Conservation (phyloP, 2,329 filamentous ascomycete species). For the Stagonosporopsis chrysanthemi region DNA sequence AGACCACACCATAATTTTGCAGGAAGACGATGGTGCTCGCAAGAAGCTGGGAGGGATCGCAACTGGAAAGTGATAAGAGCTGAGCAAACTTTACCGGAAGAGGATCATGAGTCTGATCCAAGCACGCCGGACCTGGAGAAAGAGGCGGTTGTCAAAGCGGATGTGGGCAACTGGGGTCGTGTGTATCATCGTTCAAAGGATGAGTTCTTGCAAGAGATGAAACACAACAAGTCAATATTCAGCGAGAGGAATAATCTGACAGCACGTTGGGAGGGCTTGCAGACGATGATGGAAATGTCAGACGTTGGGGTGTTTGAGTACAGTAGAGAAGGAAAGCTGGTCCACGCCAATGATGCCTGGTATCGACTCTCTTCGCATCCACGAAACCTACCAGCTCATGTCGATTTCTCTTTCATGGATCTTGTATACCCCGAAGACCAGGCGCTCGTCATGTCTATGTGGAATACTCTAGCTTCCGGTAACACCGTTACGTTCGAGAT, state of each 20-base stretch:
- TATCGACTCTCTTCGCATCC: constrained; percentile 39
- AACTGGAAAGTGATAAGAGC: constrained; percentile 31
- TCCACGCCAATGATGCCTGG: constrained; percentile 44
- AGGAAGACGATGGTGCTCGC: constrained; percentile 27
- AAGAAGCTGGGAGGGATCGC: constrained; percentile 22
- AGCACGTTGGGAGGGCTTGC: constrained; percentile 37
- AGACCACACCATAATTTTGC: constrained; percentile 26
- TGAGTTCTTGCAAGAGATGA: constrained; percentile 14
- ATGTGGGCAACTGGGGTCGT: not conserved
- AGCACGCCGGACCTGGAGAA: not conserved
- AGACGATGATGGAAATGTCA: constrained; percentile 47
- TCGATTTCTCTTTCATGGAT: constrained; percentile 43
- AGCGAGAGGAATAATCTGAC: constrained; percentile 21
- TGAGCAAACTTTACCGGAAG: not conserved
- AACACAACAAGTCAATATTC: constrained; percentile 5
- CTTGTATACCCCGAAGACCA: constrained; percentile 39
- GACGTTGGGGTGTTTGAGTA: constrained; percentile 48
- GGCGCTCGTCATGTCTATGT: constrained; percentile 37
- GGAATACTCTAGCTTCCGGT: constrained; percentile 39
- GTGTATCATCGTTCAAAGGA: constrained; percentile 20
- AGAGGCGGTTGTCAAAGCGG: constrained; percentile 1
- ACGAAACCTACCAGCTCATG: constrained; percentile 25
- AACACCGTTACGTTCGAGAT: constrained; percentile 44
- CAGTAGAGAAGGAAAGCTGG: constrained; percentile 31
- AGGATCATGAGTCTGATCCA: not conserved